phyloP scores from a whole-genome alignment of 768 basidiomycete species.

The Xerocomellus intermedius region DNA sequence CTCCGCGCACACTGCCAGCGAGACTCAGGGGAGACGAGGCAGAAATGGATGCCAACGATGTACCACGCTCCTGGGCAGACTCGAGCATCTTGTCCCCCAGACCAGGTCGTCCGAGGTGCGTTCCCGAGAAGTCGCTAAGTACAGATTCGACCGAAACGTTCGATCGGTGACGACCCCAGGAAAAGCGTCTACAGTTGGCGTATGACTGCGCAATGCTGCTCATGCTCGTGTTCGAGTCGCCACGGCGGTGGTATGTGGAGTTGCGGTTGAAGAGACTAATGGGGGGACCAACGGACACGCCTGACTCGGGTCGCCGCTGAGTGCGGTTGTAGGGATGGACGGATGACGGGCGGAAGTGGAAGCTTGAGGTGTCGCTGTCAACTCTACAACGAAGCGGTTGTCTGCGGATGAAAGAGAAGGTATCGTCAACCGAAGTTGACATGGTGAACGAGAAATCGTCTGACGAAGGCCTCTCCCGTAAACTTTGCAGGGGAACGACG shows the following conservation, averaged over 20 bases:
- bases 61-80: constrained; percentile 47
- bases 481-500: constrained; percentile 38
- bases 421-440: constrained; percentile 56
- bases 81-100: constrained; percentile 90
- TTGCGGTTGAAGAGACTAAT: constrained; percentile 72
- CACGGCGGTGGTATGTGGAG: constrained; percentile 50
- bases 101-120: constrained; percentile 64
- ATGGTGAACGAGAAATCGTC: constrained; percentile 59
- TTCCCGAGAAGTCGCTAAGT: constrained; percentile 58
- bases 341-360: constrained; percentile 53
- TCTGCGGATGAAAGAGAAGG: constrained; percentile 58
- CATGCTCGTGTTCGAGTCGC: constrained; percentile 57
- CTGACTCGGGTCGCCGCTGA: constrained; percentile 64
- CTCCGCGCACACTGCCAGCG: constrained; percentile 16
- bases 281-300: constrained; percentile 60
- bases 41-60: constrained; percentile 60
- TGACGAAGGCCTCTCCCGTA: constrained; percentile 53
- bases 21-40: constrained; percentile 59
- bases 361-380: constrained; percentile 76
- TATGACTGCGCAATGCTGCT: constrained; percentile 60
- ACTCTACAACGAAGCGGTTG: constrained; percentile 49
- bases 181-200: constrained; percentile 52
- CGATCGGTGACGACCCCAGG: constrained; percentile 58
- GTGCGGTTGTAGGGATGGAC: constrained; percentile 41
- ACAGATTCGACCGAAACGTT: constrained; percentile 65